phyloP scores from a whole-genome alignment of 2,329 filamentous ascomycete species.

The Neonectria magnoliae region DNA sequence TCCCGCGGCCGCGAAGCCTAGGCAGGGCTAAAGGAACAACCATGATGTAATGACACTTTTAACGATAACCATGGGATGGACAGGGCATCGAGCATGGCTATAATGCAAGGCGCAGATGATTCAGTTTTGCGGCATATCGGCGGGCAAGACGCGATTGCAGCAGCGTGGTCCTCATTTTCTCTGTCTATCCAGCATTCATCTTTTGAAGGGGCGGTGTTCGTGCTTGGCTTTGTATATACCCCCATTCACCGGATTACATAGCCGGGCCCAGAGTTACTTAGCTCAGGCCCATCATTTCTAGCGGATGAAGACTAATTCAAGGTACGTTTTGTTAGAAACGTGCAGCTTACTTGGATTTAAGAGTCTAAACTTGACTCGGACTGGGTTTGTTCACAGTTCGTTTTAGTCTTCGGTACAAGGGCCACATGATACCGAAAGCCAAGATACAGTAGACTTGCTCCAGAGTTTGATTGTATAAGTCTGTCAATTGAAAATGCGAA shows the following conservation, averaged over 20 bases:
- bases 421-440: too few relatives aligned
- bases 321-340: not conserved
- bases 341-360: not conserved
- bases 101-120: conserved; percentile 19
- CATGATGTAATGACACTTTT: conserved; percentile 5
- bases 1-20: conserved; percentile 27
- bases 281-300: not conserved
- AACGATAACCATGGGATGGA: conserved; percentile 14
- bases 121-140: conserved; percentile 1
- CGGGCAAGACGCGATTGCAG: not conserved
- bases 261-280: conserved; percentile 1
- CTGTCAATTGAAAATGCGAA: not conserved
- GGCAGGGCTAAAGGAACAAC: conserved; percentile 8
- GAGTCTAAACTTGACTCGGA: not conserved
- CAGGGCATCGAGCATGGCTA: not conserved
- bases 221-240: conserved; percentile 38
- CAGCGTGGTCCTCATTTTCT: conserved; percentile 13
- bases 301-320: not conserved
- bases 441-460: too few relatives aligned
- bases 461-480: not conserved
- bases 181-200: conserved; percentile 14
- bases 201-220: conserved; percentile 20
- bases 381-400: not conserved
- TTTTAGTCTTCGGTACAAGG: too few relatives aligned
- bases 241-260: conserved; percentile 22